These are phyloP conservation scores for Dendrobium officinale DNA, from an alignment of 106 monocot species.

Conservation along the genomic window DNA sequence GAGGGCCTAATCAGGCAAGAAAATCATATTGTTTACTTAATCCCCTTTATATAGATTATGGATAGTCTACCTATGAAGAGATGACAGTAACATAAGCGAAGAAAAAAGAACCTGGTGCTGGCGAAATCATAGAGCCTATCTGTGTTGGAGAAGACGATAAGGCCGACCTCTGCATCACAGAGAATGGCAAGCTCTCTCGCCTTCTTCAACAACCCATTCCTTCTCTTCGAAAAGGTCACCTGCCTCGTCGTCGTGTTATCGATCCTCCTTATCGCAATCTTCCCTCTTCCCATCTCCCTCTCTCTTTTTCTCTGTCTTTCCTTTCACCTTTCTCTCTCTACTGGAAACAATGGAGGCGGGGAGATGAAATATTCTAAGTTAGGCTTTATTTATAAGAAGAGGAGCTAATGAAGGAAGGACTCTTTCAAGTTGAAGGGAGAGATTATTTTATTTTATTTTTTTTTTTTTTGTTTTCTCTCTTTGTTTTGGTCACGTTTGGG, in stretches of 20 bases:
- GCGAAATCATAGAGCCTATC: not conserved
- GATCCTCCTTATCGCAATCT: slow-evolving; percentile 4
- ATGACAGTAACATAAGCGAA: not conserved
- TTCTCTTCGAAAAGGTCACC: slow-evolving; percentile 5
- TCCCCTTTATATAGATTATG: too few relatives aligned
- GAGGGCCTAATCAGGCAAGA: too few relatives aligned
- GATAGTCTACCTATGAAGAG: too few relatives aligned
- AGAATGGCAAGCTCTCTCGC: slow-evolving; percentile 1
- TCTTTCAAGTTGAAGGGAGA: not conserved
- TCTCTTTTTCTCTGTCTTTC: not conserved
- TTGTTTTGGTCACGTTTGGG: not conserved
- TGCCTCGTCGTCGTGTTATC: slow-evolving; percentile 6
- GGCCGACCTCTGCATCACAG: slow-evolving; percentile 1
- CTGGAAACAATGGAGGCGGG: not conserved
- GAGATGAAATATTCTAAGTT: not conserved
- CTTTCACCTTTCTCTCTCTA: too few relatives aligned
- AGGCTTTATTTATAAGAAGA: not conserved
- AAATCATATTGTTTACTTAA: too few relatives aligned
- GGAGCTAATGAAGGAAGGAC: not conserved
- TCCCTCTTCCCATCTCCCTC: slow-evolving; percentile 2
- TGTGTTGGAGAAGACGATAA: slow-evolving; percentile 3
- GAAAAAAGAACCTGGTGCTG: not conserved
- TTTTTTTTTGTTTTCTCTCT: not conserved
- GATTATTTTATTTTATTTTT: not conserved
- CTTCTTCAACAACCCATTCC: slow-evolving; percentile 8